These are phyloP conservation scores for Taphrina wiesneri DNA, from an alignment of 1,139 yeast species.

Conservation along the genomic window DNA sequence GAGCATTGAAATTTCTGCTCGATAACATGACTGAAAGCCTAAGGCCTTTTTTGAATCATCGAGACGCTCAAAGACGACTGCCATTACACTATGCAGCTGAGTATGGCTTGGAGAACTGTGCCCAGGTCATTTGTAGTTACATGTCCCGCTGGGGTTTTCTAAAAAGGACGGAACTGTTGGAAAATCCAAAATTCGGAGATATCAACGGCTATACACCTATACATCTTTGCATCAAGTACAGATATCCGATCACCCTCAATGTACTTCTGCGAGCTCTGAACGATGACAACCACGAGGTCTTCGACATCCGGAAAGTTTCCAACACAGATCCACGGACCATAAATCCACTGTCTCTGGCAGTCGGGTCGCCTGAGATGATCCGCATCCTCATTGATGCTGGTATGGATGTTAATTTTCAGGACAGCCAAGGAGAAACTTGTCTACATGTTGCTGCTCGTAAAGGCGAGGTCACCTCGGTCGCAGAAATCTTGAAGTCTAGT, in stretches of 20 bases:
- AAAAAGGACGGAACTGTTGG: slow-evolving; percentile 47
- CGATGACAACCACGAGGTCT: slow-evolving; percentile 47
- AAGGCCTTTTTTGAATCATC: slow-evolving; percentile 58
- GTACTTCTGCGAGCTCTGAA: slow-evolving; percentile 51
- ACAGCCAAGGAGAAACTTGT: slow-evolving; percentile 73
- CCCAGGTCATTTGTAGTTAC: slow-evolving; percentile 58
- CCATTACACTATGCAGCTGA: slow-evolving; percentile 91
- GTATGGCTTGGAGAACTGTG: slow-evolving; percentile 71
- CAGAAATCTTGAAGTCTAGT: slow-evolving; percentile 52
- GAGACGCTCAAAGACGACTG: slow-evolving; percentile 76
- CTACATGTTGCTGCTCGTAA: slow-evolving; percentile 75
- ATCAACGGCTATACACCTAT: slow-evolving; percentile 79
- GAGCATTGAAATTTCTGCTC: slow-evolving; percentile 58
- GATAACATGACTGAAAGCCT: slow-evolving; percentile 56
- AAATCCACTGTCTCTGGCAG: slow-evolving; percentile 22
- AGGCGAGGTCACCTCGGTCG: slow-evolving; percentile 58
- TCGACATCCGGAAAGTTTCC: slow-evolving; percentile 55
- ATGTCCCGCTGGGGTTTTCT: slow-evolving; percentile 52
- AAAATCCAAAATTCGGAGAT: slow-evolving; percentile 73
- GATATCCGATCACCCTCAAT: slow-evolving; percentile 74
- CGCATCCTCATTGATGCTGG: slow-evolving; percentile 59
- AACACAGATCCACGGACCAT: slow-evolving; percentile 46
- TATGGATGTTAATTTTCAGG: slow-evolving; percentile 65
- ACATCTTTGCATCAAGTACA: slow-evolving; percentile 78
- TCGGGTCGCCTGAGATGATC: slow-evolving; percentile 59